These are phyloP conservation scores for Brachypodium distachyon DNA, from an alignment of 202 grass and related monocot genomes.

Conservation along the genomic window DNA sequence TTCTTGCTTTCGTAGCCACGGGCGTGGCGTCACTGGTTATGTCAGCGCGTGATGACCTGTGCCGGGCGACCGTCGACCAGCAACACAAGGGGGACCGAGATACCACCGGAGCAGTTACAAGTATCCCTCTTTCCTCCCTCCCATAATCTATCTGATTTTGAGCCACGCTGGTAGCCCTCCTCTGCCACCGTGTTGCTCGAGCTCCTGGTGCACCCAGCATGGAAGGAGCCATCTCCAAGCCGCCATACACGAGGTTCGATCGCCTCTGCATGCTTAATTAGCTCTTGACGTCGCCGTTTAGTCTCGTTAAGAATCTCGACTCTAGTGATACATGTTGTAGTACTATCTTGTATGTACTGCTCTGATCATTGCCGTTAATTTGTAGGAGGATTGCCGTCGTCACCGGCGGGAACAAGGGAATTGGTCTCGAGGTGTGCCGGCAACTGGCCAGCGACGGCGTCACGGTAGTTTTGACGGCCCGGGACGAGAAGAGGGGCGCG, in stretches of 20 bases:
- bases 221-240: constrained; percentile 1
- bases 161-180: neutral
- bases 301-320: neutral
- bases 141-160: neutral
- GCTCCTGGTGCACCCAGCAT: neutral
- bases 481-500: constrained; percentile 23
- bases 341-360: too few species aligned
- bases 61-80: neutral
- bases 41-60: neutral
- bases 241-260: neutral
- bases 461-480: constrained; percentile 37
- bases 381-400: constrained; percentile 40
- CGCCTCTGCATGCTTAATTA: too few species aligned
- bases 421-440: constrained; percentile 40
- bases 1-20: too few species aligned
- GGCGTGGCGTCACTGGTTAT: neutral
- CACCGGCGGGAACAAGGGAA: constrained; percentile 48
- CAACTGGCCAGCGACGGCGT: constrained; percentile 1
- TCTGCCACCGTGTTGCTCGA: neutral
- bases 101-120: neutral
- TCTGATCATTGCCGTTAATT: neutral
- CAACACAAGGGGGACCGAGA: neutral
- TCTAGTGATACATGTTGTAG: too few species aligned
- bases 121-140: neutral
- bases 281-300: neutral